Evolutionary conservation across 2,329 filamentous ascomycete species (phyloP), one percentile per base, ranked within the genome.

Genomic region (Graphilbum ipis-grandicollis): DNA sequence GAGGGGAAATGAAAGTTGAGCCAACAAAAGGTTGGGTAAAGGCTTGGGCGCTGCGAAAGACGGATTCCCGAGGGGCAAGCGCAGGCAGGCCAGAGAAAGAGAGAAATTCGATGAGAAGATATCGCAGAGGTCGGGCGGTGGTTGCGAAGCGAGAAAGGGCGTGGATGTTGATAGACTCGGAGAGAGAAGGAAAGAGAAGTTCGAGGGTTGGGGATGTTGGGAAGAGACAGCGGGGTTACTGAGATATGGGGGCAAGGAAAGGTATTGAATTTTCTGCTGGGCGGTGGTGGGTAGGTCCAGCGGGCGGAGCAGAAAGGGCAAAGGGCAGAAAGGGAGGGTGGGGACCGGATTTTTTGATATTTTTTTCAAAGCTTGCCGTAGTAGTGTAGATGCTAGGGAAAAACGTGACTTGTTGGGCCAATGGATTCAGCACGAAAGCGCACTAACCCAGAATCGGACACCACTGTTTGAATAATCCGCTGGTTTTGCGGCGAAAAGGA

Each of bases 261-360:
- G 32, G 32, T 31, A 43, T 28, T 36, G 42, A 43, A 43, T 46
- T 46, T 46, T 46, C 33, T 41, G 44, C 41, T 46, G 39, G 37
- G 42, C 38, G 43, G 41, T 42, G 40, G 34, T 17, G 34, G 30
- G 23, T 31, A 23, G 21, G 26, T 13, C 26, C 6, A 25, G 12
- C 12, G 26, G 26, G 5, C 14, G 26, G 9, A 13, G 26, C 26
- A 13, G 14, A 28, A n/a, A 28, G 26, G 9, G 26, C 12, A n/a
- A n/a, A n/a, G n/a, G 21, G 6, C 21, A 23, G 21, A 10, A 10
- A 23, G 21, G 10, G 6, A 5, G 23, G 35, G 9, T 33, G 35
- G 21, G 14, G 22, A 18, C 22, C 6, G 15, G 28, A 17, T 31
- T 15, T 9, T 9, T 30, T 19, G 9, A 9, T 19, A 3, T 26